Evolutionary conservation across 73 alveolate species (phyloP), one percentile per base, ranked within the genome.

Genomic region (Halteria grandinella): DNA sequence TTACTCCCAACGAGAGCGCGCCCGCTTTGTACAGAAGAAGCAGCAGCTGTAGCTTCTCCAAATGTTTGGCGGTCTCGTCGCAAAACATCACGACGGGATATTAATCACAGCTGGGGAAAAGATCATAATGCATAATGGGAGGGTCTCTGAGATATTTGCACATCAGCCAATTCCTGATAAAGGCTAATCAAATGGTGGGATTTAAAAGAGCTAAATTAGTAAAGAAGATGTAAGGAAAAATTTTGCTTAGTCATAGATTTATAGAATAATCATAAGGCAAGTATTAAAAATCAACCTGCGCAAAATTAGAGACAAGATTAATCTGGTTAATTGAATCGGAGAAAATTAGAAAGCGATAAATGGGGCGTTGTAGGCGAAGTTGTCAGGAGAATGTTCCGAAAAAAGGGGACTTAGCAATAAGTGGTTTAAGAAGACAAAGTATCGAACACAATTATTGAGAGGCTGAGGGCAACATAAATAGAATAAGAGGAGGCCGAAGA

Each of bases 41-140:
- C 28, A 57, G 28, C 28, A 57, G 17, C 27, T 32, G 21, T 32
- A 57, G 21, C 7, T 57, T 37, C 31, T 57, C 7, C 8, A 57
- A 33, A 57, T 57, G 75, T 31, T 57, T 14, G 20, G 18, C 2
- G 21, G 34, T 57, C 41, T 57, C 27, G 34, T 57, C 18, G 34
- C 28, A 57, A 18, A 33, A 3, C 53, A 31, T 29, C 75, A 57
- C 18, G 75, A 57, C 34, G 75, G 75, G 14, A 57, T 57, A 8
- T 32, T 57, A 4, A 57, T 57, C 12, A 57, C 51, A 7, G 58
- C 28, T 10, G 17, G 21, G 18, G 39, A 57, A 31, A 33, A 57
- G 2, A 57, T 57, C 14, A 17, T 57, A 25, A 32, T 31, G 28
- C 14, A 29, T 15, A 57, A 57, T 21, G 32, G 34, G 8, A 32